These are phyloP conservation scores for Citrus unshiu DNA, from an alignment of 345 rosid species.

Conservation along the genomic window DNA sequence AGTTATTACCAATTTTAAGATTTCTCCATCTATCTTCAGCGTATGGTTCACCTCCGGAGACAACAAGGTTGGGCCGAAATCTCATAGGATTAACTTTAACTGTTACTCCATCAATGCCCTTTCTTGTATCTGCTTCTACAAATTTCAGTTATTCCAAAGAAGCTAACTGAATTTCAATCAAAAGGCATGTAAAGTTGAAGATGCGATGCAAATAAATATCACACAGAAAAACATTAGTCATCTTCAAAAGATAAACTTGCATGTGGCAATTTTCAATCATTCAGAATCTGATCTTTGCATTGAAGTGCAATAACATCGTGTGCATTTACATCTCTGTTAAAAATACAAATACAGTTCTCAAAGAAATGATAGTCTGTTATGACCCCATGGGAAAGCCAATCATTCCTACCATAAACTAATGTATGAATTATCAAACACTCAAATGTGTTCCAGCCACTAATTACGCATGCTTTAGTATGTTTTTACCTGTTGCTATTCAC, in stretches of 20 bases:
- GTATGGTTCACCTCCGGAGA: slow-evolving; percentile 78
- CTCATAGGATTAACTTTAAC: slow-evolving; percentile 51
- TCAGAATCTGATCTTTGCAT: not conserved
- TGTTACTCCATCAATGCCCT: slow-evolving; percentile 18
- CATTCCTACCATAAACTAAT: not conserved
- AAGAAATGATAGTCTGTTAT: not conserved
- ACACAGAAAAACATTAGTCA: not conserved
- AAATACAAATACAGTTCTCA: not conserved
- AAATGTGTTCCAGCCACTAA: not conserved
- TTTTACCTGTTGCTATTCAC: not conserved
- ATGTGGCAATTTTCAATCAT: not conserved
- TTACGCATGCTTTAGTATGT: too few species aligned
- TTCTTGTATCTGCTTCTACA: slow-evolving; percentile 25
- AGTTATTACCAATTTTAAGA: slow-evolving; percentile 53
- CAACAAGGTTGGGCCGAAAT: slow-evolving; percentile 81
- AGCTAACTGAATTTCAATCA: not conserved
- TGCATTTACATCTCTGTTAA: not conserved
- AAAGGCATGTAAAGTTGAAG: not conserved
- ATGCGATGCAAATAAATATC: not conserved
- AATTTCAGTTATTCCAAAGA: not conserved
- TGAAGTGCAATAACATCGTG: not conserved
- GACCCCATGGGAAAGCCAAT: not conserved
- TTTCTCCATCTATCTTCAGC: slow-evolving; percentile 81
- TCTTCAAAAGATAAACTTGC: not conserved
- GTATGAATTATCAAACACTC: not conserved